Conservation (phyloP, 495 filamentous ascomycete species). For the Opeltia flavorubescens region DNA sequence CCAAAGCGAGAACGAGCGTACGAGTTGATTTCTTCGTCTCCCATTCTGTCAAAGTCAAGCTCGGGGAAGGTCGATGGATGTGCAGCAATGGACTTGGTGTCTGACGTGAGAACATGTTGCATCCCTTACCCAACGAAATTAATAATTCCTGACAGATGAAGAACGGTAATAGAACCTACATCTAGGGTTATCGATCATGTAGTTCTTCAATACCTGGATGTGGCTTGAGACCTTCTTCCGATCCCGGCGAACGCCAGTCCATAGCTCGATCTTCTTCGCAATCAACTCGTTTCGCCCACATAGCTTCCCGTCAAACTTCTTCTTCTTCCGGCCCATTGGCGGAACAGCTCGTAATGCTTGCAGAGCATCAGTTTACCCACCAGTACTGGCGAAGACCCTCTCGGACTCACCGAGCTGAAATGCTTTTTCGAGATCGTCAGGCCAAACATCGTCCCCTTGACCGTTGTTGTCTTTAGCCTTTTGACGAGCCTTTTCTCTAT, state of each 20-base stretch:
- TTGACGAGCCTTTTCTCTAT: constrained; percentile 54
- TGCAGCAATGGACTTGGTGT: not conserved
- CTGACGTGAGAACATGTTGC: constrained; percentile 5
- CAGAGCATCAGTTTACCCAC: constrained; percentile 5
- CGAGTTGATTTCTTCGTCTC: not conserved
- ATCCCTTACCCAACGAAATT: constrained; percentile 10
- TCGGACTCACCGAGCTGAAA: constrained; percentile 69
- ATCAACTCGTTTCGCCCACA: constrained; percentile 90
- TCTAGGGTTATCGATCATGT: constrained; percentile 46
- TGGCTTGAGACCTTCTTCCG: constrained; percentile 94
- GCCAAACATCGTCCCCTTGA: constrained; percentile 56
- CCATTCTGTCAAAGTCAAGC: not conserved
- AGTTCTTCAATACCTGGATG: constrained; percentile 87
- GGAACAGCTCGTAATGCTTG: constrained; percentile 69
- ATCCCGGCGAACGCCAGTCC: constrained; percentile 48
- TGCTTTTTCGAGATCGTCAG: constrained; percentile 67
- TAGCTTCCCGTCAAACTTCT: constrained; percentile 52
- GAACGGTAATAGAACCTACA: constrained; percentile 17
- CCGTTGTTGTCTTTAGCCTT: constrained; percentile 27
- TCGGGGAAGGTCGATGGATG: not conserved
- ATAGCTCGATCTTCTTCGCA: constrained; percentile 59
- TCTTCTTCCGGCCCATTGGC: constrained; percentile 70
- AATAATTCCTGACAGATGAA: not conserved
- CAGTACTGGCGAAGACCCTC: not conserved
- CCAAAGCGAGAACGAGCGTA: not conserved